Base-by-base conservation (phyloP, 2,329 filamentous ascomycete genomes). In the Fusarium tupiense region DNA sequence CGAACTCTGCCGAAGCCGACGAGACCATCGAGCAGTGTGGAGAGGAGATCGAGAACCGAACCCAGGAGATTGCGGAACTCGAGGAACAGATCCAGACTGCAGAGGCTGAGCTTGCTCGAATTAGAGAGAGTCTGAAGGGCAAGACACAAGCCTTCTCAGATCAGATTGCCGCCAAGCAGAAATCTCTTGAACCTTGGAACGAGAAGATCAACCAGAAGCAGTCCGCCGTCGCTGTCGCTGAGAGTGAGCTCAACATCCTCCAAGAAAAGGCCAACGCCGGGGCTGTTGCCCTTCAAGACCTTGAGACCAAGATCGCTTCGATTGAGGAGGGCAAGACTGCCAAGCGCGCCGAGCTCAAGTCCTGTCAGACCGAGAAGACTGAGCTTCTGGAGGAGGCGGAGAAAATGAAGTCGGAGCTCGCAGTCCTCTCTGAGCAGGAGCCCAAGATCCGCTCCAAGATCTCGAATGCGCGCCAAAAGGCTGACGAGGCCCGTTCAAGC, bases 121-220 rank as follows among this genome's bases (percentile, higher is more conserved):
- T 99, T 74, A 91, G 96, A 64, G 94, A 98, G 29, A 91, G 90
- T 69, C 87, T 99, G 13, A 98, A 98, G 80, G 96, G 96, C 78
- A 99, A 99, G 85, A 99, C 96, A 0, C 95, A 98, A 81, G 93
- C 91, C 12, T 93, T 98, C 71, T 98, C 96, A 0, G 95, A 99
- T 77, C 89, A 98, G 79, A 98, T 99, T 76, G 91, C 95, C 0
- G 88, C 88, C 9, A 98, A 98, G 84, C 96, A 99, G 80, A 98
- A 97, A 83, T 92, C 94, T 2, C 87, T 99, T 17, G 96, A 98
- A 83, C 96, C 96, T 0, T 99, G 96, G 96, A 95, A 93, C 76
- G 95, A 95, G 75, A 98, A 96, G 84, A 96, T 99, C 85, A 98
- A 96, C 82, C 93, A 98, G 80, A 98, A 98, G 82, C 93, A 96